A percentile compares a stretch with the other conserved stretches of the same genome.
phyloP scores from a whole-genome alignment of 164 flowering plant genomes.

The Magnolia officinalis region DNA sequence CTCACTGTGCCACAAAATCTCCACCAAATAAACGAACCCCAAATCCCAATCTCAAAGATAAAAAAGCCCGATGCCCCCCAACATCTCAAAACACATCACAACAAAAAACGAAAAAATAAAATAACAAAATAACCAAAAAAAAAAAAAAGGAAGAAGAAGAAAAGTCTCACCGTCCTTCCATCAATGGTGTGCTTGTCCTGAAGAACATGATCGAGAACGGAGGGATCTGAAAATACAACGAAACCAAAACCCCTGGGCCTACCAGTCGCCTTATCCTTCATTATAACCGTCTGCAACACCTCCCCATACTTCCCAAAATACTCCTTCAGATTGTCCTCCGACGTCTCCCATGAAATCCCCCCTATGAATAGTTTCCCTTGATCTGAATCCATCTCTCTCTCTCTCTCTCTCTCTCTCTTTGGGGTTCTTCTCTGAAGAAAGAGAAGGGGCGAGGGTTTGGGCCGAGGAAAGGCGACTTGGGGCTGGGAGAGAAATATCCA shows the following conservation, averaged over 20 bases:
- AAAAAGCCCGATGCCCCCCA: not conserved
- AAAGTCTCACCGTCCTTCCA: conserved; percentile 64
- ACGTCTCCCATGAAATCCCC: conserved; percentile 96
- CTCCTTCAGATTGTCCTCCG: conserved; percentile 74
- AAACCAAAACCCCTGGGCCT: conserved; percentile 76
- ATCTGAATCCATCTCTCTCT: conserved; percentile 75
- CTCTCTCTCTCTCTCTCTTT: not conserved
- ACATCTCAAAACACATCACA: not conserved
- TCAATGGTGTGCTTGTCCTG: conserved; percentile 81
- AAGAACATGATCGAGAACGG: conserved; percentile 68
- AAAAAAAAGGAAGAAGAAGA: not conserved
- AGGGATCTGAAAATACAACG: conserved; percentile 68
- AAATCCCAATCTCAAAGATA: not conserved
- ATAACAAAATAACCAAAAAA: not conserved
- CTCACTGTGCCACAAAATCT: not conserved
- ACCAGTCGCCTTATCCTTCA: conserved; percentile 69
- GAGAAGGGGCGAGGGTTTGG: not conserved
- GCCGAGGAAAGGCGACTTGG: not conserved
- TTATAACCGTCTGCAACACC: conserved; percentile 70
- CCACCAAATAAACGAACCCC: not conserved
- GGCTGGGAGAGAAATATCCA: too few species aligned
- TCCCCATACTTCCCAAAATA: conserved; percentile 77
- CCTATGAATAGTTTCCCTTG: conserved; percentile 94
- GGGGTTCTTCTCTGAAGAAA: not conserved
- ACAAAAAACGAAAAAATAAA: not conserved